Evolutionary conservation across 805 yeast species (phyloP), one percentile per base, ranked within the genome.

Genomic region (Suhomyces sp.): DNA sequence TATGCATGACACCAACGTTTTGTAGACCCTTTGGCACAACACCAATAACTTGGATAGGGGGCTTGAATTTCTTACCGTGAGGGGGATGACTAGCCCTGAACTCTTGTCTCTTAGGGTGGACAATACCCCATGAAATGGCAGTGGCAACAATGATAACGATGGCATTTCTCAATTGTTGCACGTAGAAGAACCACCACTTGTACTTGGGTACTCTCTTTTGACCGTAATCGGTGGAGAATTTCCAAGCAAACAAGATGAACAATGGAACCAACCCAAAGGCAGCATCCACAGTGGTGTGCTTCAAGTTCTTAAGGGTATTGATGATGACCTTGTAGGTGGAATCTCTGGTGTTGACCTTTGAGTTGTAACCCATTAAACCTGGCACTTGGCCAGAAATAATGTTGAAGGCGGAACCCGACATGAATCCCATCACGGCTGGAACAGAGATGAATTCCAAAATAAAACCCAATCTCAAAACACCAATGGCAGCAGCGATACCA

Each of bases 341-440:
- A 2, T 53, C 74, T 62, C 93, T 79, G 8, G 95, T 83, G 64
- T 86, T 79, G 38, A 88, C 87, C 20, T 46, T 39, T 12, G 65
- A 76, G 48, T 56, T 70, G 63, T 71, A 83, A 12, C 97, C 97
- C 84, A 90, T 72, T 40, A 90, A 70, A 4, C 71, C 83, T 4
- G 97, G 95, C 5, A 90, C 80, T 65, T 90, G 97, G 16, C 97
- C 97, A 41, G 70, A 60, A 22, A 83, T 70, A 54, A 90, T 90
- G 51, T 72, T 81, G 51, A 90, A 74, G 2, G 97, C 96, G 4
- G 96, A 88, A 34, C 97, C 97, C 21, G 91, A 75, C 91, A 90
- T 90, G 68, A 88, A 90, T 0, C 97, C 97, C 63, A 88, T 72
- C 26, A 90, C 95, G 1, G 96, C 95, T 29, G 96, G 96, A 53